phyloP scores from a whole-genome alignment of 2,329 filamentous ascomycete genomes.

The Alternaria sp. region DNA sequence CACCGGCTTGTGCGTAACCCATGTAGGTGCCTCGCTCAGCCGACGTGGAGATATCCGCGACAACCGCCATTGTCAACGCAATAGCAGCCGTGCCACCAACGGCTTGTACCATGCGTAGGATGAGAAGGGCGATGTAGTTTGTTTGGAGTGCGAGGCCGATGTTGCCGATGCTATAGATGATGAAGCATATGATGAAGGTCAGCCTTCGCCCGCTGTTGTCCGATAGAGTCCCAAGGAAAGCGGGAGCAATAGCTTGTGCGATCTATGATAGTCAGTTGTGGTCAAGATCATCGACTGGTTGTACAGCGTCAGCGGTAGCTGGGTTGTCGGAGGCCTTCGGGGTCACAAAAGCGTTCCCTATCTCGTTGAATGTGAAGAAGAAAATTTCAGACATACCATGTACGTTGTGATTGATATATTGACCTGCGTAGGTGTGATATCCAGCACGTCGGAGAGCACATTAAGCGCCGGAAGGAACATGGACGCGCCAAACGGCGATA shows the following conservation, averaged over 20 bases:
- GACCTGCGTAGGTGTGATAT: constrained; percentile 53
- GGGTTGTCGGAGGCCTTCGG: neutral
- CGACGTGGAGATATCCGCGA: constrained; percentile 73
- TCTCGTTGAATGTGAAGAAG: neutral
- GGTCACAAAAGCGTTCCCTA: neutral
- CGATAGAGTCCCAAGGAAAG: constrained; percentile 59
- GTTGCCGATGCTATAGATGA: constrained; percentile 47
- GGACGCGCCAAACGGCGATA: constrained; percentile 55
- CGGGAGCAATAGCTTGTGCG: constrained; percentile 60
- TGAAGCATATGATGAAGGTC: constrained; percentile 56
- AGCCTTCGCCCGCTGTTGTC: constrained; percentile 60
- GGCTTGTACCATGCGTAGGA: constrained; percentile 48
- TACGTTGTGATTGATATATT: constrained; percentile 62
- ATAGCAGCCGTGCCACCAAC: constrained; percentile 51
- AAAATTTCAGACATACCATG: constrained; percentile 37
- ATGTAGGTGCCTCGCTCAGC: constrained; percentile 77
- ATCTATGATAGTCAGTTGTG: constrained; percentile 28
- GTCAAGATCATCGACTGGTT: neutral
- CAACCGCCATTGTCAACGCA: constrained; percentile 70
- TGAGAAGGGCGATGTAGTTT: constrained; percentile 43
- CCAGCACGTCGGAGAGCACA: constrained; percentile 44
- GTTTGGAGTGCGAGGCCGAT: constrained; percentile 48
- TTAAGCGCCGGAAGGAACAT: constrained; percentile 49
- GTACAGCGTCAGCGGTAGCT: neutral
- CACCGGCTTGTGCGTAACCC: constrained; percentile 66